Conservation (phyloP, 257 asterid species). For the Rauvolfia tetraphylla region DNA sequence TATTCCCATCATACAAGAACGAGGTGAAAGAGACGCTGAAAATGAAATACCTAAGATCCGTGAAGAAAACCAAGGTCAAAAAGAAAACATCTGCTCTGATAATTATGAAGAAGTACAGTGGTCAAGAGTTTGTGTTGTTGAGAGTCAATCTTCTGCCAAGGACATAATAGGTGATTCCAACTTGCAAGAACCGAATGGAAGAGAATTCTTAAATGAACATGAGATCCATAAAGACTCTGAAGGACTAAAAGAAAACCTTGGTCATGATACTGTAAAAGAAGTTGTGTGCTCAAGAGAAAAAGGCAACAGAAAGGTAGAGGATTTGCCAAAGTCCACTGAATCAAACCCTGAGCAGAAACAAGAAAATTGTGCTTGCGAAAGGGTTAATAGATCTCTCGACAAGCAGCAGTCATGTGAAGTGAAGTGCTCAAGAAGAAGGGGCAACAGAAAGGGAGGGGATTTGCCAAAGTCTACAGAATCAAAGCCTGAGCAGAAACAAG, state of each 20-base stretch:
- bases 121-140: neutral
- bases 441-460: neutral
- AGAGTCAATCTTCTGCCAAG: neutral
- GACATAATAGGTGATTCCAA: neutral
- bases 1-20: too few species aligned
- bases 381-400: neutral
- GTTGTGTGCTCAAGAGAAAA: neutral
- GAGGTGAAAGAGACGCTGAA: neutral
- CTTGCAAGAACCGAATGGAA: neutral
- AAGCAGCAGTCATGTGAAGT: neutral
- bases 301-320: neutral
- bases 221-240: neutral
- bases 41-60: neutral
- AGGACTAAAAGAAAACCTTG: neutral
- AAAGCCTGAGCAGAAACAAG: neutral
- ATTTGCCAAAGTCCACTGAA: neutral
- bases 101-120: neutral
- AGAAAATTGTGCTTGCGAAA: neutral
- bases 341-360: neutral
- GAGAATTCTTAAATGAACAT: neutral
- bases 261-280: neutral
- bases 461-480: neutral
- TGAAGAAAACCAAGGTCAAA: neutral
- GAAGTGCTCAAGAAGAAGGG: neutral
- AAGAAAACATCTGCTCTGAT: neutral